These are phyloP conservation scores for Xylaria sp. DNA, from an alignment of 2,329 filamentous ascomycete genomes.

Conservation along the genomic window DNA sequence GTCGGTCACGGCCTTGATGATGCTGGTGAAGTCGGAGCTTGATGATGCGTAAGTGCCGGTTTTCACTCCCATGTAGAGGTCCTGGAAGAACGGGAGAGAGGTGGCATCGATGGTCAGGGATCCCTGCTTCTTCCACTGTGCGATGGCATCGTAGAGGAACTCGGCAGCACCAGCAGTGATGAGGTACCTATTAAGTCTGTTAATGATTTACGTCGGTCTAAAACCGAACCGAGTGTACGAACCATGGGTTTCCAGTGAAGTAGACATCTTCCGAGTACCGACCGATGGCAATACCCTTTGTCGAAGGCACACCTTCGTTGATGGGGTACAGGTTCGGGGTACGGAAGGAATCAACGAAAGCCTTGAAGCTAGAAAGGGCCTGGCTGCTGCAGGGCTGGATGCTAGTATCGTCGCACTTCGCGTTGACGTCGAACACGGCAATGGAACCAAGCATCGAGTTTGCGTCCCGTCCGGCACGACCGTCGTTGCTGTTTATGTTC, in stretches of 20 bases:
- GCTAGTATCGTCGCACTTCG: slow-evolving; percentile 46
- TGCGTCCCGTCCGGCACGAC: slow-evolving; percentile 51
- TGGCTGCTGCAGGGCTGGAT: slow-evolving; percentile 52
- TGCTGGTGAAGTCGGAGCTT: slow-evolving; percentile 34
- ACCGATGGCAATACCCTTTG: slow-evolving; percentile 41
- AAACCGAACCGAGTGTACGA: neutral
- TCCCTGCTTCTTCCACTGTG: slow-evolving; percentile 46
- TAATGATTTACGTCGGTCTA: neutral
- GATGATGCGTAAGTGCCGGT: slow-evolving; percentile 44
- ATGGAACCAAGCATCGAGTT: slow-evolving; percentile 48
- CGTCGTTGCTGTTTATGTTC: slow-evolving; percentile 44
- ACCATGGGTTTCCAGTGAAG: slow-evolving; percentile 53
- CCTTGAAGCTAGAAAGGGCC: slow-evolving; percentile 52
- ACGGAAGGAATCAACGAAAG: slow-evolving; percentile 51
- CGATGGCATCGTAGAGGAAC: slow-evolving; percentile 52
- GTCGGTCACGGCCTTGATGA: slow-evolving; percentile 42
- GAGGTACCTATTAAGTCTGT: slow-evolving; percentile 35
- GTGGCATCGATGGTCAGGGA: slow-evolving; percentile 44
- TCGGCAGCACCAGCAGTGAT: slow-evolving; percentile 53
- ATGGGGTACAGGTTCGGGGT: slow-evolving; percentile 42
- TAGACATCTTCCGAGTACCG: slow-evolving; percentile 49
- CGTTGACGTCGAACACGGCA: slow-evolving; percentile 46
- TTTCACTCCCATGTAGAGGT: slow-evolving; percentile 43
- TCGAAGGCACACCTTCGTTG: slow-evolving; percentile 43
- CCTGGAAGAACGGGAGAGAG: slow-evolving; percentile 52